Conservation (phyloP, 139 green algal genomes). For the Nannochloris sp. region DNA sequence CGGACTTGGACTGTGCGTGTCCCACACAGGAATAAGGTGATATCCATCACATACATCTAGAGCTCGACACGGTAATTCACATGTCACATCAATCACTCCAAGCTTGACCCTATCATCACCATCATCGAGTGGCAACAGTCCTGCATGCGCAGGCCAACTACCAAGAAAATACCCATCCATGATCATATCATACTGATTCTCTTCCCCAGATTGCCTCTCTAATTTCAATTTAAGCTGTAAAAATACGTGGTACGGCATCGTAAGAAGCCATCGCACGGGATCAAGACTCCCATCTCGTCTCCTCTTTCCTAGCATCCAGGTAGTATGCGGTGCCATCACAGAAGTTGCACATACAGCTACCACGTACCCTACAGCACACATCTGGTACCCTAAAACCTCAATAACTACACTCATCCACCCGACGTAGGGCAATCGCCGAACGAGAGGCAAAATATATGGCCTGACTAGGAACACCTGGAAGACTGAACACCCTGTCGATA, state of each 20-base stretch:
- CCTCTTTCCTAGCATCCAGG: conserved; percentile 44
- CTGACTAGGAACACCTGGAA: no score
- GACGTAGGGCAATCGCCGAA: no score
- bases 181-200: conserved; percentile 38
- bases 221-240: conserved; percentile 43
- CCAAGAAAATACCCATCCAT: conserved; percentile 27
- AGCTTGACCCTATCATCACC: conserved; percentile 5
- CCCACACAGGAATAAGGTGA: conserved; percentile 42
- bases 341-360: conserved; percentile 33
- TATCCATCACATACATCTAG: conserved; percentile 32
- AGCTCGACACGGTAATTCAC: conserved; percentile 47
- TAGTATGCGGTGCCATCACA: conserved; percentile 24
- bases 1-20: conserved; percentile 41
- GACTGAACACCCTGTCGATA: no score
- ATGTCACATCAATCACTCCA: conserved; percentile 56
- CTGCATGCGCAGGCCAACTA: conserved; percentile 22
- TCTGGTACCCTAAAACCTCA: conserved; percentile 24
- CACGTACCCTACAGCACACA: conserved; percentile 20
- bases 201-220: conserved; percentile 19
- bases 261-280: background rate
- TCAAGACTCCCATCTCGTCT: conserved; percentile 23
- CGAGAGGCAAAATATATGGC: no score
- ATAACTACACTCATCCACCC: no score
- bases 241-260: conserved; percentile 42
- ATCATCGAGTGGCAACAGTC: conserved; percentile 29